Conservation (phyloP, 768 basidiomycete genomes). For the Kwoniella botswanensis region DNA sequence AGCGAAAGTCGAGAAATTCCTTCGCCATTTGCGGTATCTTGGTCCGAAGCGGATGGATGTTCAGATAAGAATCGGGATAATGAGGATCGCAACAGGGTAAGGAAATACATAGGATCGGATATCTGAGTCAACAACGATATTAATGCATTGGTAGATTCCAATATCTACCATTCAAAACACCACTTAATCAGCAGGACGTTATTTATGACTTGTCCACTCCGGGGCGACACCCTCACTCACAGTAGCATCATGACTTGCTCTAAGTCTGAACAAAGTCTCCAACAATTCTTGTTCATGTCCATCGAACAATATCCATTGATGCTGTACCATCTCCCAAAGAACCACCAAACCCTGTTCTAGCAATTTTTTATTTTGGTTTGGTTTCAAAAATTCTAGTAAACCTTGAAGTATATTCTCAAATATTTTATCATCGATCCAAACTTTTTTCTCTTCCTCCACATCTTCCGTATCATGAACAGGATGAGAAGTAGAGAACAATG, state of each 20-base stretch:
- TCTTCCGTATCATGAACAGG: constrained; percentile 30
- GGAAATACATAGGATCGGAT: constrained; percentile 45
- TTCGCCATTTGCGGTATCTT: background rate
- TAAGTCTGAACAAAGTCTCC: constrained; percentile 69
- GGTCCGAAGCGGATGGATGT: constrained; percentile 11
- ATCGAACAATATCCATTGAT: constrained; percentile 74
- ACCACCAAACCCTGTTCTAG: constrained; percentile 80
- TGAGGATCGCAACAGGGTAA: constrained; percentile 26
- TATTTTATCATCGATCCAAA: constrained; percentile 75
- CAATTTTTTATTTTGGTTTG: constrained; percentile 67
- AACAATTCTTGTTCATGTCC: constrained; percentile 80
- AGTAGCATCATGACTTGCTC: constrained; percentile 73
- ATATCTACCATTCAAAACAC: constrained; percentile 32
- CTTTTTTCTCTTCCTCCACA: constrained; percentile 17
- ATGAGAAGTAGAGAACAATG: constrained; percentile 53
- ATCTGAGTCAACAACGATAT: constrained; percentile 39
- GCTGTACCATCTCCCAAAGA: constrained; percentile 80
- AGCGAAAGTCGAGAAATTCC: background rate
- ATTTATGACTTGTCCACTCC: background rate
- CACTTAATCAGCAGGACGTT: background rate
- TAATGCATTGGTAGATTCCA: constrained; percentile 50
- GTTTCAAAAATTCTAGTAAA: constrained; percentile 69
- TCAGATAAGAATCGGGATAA: constrained; percentile 22
- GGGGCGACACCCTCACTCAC: constrained; percentile 61
- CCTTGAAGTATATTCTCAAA: constrained; percentile 74